Evolutionary conservation across 2,329 filamentous ascomycete genomes (phyloP), one percentile per base, ranked within the genome.

Genomic region (Aspergillus fumigatus): DNA sequence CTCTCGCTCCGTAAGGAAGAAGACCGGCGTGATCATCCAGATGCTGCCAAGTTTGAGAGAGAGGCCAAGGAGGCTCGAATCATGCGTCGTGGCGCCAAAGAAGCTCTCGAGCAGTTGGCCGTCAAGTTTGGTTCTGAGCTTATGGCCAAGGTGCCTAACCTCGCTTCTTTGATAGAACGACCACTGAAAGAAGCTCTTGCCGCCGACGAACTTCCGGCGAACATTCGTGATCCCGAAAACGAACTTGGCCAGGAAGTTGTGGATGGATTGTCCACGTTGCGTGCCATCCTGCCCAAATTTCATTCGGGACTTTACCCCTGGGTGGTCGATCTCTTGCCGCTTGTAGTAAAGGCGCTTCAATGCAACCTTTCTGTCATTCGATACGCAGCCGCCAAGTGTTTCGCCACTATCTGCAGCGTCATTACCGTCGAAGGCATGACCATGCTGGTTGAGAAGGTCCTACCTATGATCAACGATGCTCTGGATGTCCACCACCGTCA

Each of bases 1-100:
- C 77, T 99, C 17, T 97, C 94, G 0, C 86, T 99, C 73, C 90
- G 93, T 65, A 99, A 99, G 75, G 94, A 99, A 70, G 94, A 99
- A 74, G 94, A 99, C 68, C 84, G 94, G 48, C 88, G 92, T 62
- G 94, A 99, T 65, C 92, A 97, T 66, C 85, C 89, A 1, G 93
- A 97, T 76, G 90, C 91, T 26, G 91, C 85, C 32, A 92, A 91
- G 69, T 97, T 92, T 75, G 94, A 94, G 35, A 84, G 83, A 61
- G 94, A 99, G 73, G 90, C 91, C 29, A 93, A 87, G 74, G 90
- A 90, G 48, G 95, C 94, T 19, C 85, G 90, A 19, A 90, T 97
- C 65, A 96, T 93, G 53, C 85, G 94, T 55, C 87, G 95, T 53
- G 94, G 95, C 70, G 92, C 94, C 8, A 97, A 96, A 72, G 91